Base-by-base conservation (phyloP, 495 filamentous ascomycete genomes). In the Achaetomiella virescens region DNA sequence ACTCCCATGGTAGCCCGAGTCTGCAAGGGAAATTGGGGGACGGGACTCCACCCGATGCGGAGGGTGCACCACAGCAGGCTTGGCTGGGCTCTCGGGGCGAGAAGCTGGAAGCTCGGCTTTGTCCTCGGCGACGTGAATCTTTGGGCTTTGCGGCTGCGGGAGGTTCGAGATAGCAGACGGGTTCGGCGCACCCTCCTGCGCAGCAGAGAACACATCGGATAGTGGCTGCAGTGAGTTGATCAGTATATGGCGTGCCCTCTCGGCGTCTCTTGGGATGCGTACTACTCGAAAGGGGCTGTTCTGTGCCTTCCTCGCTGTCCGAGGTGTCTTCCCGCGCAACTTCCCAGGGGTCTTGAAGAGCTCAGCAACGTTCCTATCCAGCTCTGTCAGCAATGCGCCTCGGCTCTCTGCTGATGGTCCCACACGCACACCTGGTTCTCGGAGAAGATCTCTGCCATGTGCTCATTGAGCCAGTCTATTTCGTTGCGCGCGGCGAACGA, bases 281-380 rank as follows among this genome's bases (percentile, higher is more conserved):
- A 95, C 90, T 66, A 85, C 79, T 61, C 91, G 84, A 44, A 72
- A 65, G 68, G 88, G 86, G 51, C 78, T 70, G 7, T 77, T 70
- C 62, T 83, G 81, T 24, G 73, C 77, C 70, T 93, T 95, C 43
- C 89, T 80, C 14, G 76, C 76, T 2, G 91, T 96, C 44, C 90
- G 81, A 36, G 93, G 92, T 7, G 93, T 97, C 74, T 95, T 97
- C 54, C 91, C 93, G 58, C 90, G 83, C 73, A 96, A 73, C 61
- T 95, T 97, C 21, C 91, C 92, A 2, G 93, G 93, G 5, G 93
- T 97, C 64, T 98, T 98, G 74, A 97, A 96, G 2, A 91, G 81
- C 59, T 97, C 95, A 27, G 89, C 79, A 51, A 97, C 84, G 68
- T 91, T 91, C 46, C 88, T 91, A 61, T 54, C 4, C 0, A 45